Conservation (phyloP, 2,329 filamentous ascomycete genomes). For the Metarhizium humberi region DNA sequence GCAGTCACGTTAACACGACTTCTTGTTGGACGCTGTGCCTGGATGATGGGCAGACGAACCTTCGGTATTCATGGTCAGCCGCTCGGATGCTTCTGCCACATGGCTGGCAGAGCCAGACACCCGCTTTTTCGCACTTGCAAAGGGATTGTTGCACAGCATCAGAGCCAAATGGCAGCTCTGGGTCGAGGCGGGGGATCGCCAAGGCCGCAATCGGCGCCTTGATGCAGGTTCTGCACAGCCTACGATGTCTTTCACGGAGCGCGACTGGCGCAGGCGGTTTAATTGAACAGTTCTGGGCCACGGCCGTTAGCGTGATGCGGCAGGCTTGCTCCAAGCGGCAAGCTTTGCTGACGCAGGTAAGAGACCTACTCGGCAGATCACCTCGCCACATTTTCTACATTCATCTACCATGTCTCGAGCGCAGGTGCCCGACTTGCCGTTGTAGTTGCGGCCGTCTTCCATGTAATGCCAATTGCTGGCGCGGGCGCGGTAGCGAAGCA, state of each 20-base stretch:
- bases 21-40: background rate
- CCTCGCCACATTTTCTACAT: constrained; percentile 66
- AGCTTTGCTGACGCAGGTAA: background rate
- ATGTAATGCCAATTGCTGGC: constrained; percentile 52
- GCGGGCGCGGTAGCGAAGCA: constrained; percentile 46
- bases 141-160: constrained; percentile 46
- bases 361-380: constrained; percentile 69
- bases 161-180: constrained; percentile 38
- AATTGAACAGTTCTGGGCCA: constrained; percentile 71
- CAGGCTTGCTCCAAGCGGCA: background rate
- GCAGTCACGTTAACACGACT: background rate
- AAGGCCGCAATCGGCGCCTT: constrained; percentile 58
- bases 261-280: constrained; percentile 64
- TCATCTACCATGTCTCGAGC: constrained; percentile 80
- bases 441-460: constrained; percentile 42
- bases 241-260: constrained; percentile 67
- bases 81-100: constrained; percentile 65
- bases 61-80: constrained; percentile 49
- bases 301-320: constrained; percentile 4
- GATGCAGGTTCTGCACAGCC: constrained; percentile 68
- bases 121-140: constrained; percentile 42
- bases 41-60: constrained; percentile 28
- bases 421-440: constrained; percentile 67
- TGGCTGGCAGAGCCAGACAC: constrained; percentile 77
- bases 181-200: constrained; percentile 31